Percentiles rank a stretch among this genome's conserved stretches.
Evolutionary conservation across 2,329 filamentous ascomycete genomes (phyloP).

Genomic region (Arthroderma sp.): DNA sequence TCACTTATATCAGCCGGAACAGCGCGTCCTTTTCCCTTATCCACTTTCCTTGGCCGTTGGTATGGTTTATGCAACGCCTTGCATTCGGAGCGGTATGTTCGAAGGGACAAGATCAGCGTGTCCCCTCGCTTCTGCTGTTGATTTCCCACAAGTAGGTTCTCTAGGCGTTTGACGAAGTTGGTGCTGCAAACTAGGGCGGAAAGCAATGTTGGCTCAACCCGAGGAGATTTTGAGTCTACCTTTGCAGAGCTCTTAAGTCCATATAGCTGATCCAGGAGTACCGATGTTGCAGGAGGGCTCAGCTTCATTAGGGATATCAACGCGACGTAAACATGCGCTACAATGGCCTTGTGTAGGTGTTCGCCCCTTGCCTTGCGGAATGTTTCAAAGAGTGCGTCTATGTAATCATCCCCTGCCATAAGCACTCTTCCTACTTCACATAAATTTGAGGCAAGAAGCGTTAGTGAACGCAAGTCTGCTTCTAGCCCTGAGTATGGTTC

Average conservation of each 20-base stretch:
- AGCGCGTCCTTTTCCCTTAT: slow-evolving; percentile 34
- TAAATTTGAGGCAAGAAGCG: slow-evolving; percentile 29
- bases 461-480: slow-evolving; percentile 27
- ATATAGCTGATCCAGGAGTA: slow-evolving; percentile 74
- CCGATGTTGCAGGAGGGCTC: slow-evolving; percentile 56
- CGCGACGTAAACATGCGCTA: slow-evolving; percentile 64
- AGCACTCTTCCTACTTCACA: slow-evolving; percentile 47
- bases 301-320: slow-evolving; percentile 58
- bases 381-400: slow-evolving; percentile 54
- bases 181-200: slow-evolving; percentile 71
- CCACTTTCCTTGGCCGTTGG: slow-evolving; percentile 29
- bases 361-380: slow-evolving; percentile 49
- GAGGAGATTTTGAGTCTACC: slow-evolving; percentile 38
- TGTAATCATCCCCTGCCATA: slow-evolving; percentile 73
- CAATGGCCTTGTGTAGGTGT: slow-evolving; percentile 51
- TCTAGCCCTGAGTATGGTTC: slow-evolving; percentile 14
- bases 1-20: slow-evolving; percentile 22
- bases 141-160: slow-evolving; percentile 22
- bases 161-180: slow-evolving; percentile 48
- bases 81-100: slow-evolving; percentile 29
- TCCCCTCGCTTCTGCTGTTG: slow-evolving; percentile 31
- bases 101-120: slow-evolving; percentile 30
- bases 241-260: slow-evolving; percentile 62
- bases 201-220: slow-evolving; percentile 50
- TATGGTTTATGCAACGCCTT: slow-evolving; percentile 29